These are phyloP conservation scores for Penicillium psychrofluorescens DNA, from an alignment of 495 filamentous ascomycete species.

Conservation along the genomic window DNA sequence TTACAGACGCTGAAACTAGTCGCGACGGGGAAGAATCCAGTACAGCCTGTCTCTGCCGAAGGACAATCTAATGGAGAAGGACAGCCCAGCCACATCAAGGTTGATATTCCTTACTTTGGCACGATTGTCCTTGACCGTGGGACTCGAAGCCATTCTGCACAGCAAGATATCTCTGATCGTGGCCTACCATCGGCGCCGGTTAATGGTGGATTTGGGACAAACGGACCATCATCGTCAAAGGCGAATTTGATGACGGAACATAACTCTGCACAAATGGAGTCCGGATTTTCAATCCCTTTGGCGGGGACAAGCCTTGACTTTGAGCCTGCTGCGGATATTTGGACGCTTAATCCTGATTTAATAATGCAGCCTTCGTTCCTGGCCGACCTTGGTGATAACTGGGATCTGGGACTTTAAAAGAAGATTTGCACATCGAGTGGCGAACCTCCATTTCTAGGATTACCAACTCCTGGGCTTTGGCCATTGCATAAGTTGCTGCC, in stretches of 20 bases:
- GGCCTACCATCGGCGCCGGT: neutral
- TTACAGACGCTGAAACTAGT: slow-evolving; percentile 2
- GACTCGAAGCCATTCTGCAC: neutral
- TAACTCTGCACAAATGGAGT: neutral
- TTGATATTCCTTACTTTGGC: slow-evolving; percentile 11
- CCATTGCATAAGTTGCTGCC: no score
- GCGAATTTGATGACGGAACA: neutral
- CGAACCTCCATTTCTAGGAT: no score
- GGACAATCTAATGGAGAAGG: neutral
- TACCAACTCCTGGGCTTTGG: no score
- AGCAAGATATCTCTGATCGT: neutral
- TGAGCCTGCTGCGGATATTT: slow-evolving; percentile 4
- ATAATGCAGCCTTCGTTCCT: slow-evolving; percentile 5
- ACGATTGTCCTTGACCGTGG: slow-evolving; percentile 6
- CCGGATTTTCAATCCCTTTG: neutral
- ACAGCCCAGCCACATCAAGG: slow-evolving; percentile 3
- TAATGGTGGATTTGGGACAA: neutral
- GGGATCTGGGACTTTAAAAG: neutral
- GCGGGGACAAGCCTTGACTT: neutral
- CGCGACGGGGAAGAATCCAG: neutral
- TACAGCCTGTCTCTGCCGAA: neutral
- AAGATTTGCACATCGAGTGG: no score
- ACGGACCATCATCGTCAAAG: neutral
- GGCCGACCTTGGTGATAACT: slow-evolving; percentile 3
- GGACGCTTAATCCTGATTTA: slow-evolving; percentile 7